A percentile compares a stretch with the other conserved stretches of the same genome.
Conservation (phyloP, 1,284 basidiomycete genomes). For the Schizophyllum amplum region DNA sequence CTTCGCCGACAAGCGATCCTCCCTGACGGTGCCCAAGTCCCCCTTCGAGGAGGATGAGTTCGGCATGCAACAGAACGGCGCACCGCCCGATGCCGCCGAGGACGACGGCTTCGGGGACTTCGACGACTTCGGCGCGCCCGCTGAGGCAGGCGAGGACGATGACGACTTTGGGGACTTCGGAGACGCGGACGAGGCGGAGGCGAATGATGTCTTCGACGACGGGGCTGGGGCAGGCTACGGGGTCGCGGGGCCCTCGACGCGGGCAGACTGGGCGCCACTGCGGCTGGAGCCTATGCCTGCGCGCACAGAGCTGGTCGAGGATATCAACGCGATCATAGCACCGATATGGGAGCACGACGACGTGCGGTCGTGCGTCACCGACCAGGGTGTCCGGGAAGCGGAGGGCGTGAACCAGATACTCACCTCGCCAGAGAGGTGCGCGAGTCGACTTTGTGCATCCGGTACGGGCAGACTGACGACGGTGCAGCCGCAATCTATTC, state of each 20-base stretch:
- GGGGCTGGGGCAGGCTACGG: conserved; percentile 21
- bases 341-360: conserved; percentile 52
- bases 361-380: conserved; percentile 45
- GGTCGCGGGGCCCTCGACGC: conserved; percentile 35
- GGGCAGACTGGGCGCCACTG: conserved; percentile 51
- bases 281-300: conserved; percentile 58
- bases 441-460: conserved; percentile 11
- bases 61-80: conserved; percentile 13
- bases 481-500: conserved; percentile 66
- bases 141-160: conserved; percentile 36
- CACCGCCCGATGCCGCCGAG: conserved; percentile 21
- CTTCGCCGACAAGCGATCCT: not conserved
- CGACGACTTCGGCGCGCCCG: conserved; percentile 60
- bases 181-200: conserved; percentile 42
- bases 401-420: conserved; percentile 77
- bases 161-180: conserved; percentile 86
- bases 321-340: conserved; percentile 58
- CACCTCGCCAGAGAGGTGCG: conserved; percentile 64
- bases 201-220: conserved; percentile 1
- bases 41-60: conserved; percentile 49
- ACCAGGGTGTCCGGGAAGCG: conserved; percentile 70
- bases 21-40: not conserved
- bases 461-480: conserved; percentile 16
- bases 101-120: conserved; percentile 53
- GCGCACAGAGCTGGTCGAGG: conserved; percentile 44